Evolutionary conservation across 495 filamentous ascomycete genomes (phyloP).

Genomic region (Tuber melanosporum): DNA sequence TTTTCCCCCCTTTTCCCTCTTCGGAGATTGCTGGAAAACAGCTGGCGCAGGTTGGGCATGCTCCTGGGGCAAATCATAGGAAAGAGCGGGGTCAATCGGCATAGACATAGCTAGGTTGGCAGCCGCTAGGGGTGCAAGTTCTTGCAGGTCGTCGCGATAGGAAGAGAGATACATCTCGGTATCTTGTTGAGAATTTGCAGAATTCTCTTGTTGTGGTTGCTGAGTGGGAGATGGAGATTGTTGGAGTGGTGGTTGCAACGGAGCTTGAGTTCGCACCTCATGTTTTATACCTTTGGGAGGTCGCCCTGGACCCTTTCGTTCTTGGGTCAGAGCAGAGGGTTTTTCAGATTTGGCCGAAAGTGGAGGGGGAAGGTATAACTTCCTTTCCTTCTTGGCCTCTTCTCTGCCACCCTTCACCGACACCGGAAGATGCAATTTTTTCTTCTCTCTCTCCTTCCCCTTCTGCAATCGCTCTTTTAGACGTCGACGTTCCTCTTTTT

Average conservation of each 20-base stretch:
- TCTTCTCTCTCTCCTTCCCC: constrained; percentile 30
- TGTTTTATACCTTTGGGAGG: constrained; percentile 20
- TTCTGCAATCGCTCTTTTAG: constrained; percentile 18
- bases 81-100: neutral
- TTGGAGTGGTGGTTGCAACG: neutral
- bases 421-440: constrained; percentile 23
- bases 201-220: neutral
- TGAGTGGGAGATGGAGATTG: neutral
- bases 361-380: constrained; percentile 23
- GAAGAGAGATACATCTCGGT: neutral
- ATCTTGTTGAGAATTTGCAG: neutral
- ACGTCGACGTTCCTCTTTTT: constrained; percentile 29
- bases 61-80: neutral
- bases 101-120: neutral
- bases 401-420: neutral
- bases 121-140: neutral
- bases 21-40: constrained; percentile 15
- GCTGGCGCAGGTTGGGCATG: neutral
- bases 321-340: constrained; percentile 16
- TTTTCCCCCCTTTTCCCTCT: constrained; percentile 53
- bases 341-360: constrained; percentile 18
- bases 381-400: constrained; percentile 22
- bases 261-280: constrained; percentile 6
- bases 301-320: constrained; percentile 27
- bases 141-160: neutral